Base-by-base conservation (phyloP, 495 filamentous ascomycete genomes). In the Articulospora tetracladia region DNA sequence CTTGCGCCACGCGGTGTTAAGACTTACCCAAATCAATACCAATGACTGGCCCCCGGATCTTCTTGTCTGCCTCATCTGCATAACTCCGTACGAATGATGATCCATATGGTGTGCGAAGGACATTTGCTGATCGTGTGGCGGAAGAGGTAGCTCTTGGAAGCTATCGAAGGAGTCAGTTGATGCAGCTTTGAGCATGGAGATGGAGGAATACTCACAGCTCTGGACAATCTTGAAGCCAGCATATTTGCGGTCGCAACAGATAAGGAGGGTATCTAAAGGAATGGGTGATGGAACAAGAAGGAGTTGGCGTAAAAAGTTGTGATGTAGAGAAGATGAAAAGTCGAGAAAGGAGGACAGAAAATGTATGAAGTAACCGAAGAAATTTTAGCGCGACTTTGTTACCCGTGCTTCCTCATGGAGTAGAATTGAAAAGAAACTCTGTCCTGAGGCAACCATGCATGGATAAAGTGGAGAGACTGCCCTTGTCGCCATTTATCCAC, bases 11-110 rank as follows among this genome's bases (percentile, higher is more conserved):
- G 41, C 22, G 61, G 46, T 58, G 15, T 12, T 12, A 19, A n/a
- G n/a, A 83, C 89, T 74, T 84, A 93, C 94, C 94, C 69, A 98
- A 81, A 84, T 98, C 94, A 75, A 98, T 97, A 83, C 94, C 94
- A 67, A 98, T 97, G 73, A 98, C 94, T 73, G 87, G 78, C 70
- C 95, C 95, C 81, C 94, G 91, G 57, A 98, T 89, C 80, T 92
- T 92, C 72, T 86, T 85, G 71, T 93, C 88, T 69, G 82, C 86
- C 64, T 89, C 88, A 57, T 92, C 92, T 54, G 89, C 90, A 76
- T 96, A 90, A 78, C 86, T 91, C 77, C 80, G 75, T 62, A 77
- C 76, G 66, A 80, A 84, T 55, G 75, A 77, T 23, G 80, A 72
- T 44, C 69, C 73, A 63, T 77, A 65, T 36, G 78, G 77, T 66